Conservation (phyloP, 1,284 basidiomycete species). For the Cryptococcus sp. region DNA sequence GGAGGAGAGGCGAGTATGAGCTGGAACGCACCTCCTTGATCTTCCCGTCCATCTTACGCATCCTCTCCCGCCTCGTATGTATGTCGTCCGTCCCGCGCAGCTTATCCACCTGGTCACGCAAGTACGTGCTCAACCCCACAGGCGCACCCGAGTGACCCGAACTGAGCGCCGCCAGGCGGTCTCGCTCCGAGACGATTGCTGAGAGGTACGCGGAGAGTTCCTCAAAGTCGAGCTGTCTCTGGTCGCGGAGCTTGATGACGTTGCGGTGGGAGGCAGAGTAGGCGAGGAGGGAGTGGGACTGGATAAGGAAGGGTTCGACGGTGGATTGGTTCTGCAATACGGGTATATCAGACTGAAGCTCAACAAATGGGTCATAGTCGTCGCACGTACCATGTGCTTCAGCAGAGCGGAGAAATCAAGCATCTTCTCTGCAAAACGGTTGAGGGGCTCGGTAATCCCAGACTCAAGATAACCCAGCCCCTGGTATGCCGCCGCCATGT, state of each 20-base stretch:
- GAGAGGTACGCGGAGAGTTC: conserved; percentile 94
- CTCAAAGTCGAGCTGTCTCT: conserved; percentile 98
- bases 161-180: conserved; percentile 80
- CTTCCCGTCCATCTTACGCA: conserved; percentile 85
- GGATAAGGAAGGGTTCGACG: conserved; percentile 80
- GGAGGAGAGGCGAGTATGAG: not conserved
- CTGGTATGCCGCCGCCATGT: conserved; percentile 90
- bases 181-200: conserved; percentile 83
- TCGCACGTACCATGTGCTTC: conserved; percentile 65
- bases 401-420: conserved; percentile 85
- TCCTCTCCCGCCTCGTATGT: conserved; percentile 75
- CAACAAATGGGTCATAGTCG: not conserved
- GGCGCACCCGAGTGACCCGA: conserved; percentile 54
- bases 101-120: conserved; percentile 90
- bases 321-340: conserved; percentile 68
- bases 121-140: conserved; percentile 76
- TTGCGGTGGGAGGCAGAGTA: conserved; percentile 87
- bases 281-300: conserved; percentile 80
- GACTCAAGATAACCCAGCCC: conserved; percentile 96
- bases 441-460: conserved; percentile 93
- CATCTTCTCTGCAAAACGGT: conserved; percentile 91
- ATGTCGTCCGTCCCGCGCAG: conserved; percentile 91
- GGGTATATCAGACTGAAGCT: too few relatives aligned
- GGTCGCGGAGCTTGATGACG: conserved; percentile 89
- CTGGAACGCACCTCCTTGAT: conserved; percentile 77